Evolutionary conservation across 768 basidiomycete genomes (phyloP).

Genomic region (Naematelia aurantialba): DNA sequence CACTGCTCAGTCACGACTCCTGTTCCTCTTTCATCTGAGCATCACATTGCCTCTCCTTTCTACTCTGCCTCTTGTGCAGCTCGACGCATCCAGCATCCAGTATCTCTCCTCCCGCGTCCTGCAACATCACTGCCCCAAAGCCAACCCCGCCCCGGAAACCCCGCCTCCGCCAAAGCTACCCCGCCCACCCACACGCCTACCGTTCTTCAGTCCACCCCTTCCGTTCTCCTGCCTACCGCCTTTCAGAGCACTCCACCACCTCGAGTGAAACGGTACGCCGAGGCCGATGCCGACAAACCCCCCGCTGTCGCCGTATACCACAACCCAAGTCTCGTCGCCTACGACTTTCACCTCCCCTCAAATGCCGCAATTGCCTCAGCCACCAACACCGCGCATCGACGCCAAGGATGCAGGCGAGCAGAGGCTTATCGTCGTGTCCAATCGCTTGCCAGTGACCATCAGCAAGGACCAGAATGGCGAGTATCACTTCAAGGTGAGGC

Average conservation of each 20-base stretch:
- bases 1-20: neutral
- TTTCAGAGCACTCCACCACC: no score
- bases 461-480: constrained; percentile 86
- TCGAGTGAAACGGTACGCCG: no score
- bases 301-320: neutral
- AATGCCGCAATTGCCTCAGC: constrained; percentile 2
- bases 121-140: no score
- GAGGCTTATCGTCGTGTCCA: constrained; percentile 91
- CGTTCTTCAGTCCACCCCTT: no score
- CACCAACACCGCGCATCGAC: neutral
- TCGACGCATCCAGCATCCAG: neutral
- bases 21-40: neutral
- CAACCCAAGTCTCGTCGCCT: constrained; percentile 14
- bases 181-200: no score
- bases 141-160: no score
- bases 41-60: neutral
- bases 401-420: constrained; percentile 20
- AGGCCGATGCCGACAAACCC: neutral
- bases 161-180: no score
- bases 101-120: no score
- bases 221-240: no score
- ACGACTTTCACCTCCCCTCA: constrained; percentile 8
- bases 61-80: neutral
- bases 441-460: constrained; percentile 92
- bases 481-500: constrained; percentile 71